Conservation (phyloP, 306 rosid species). For the Glycine soja region DNA sequence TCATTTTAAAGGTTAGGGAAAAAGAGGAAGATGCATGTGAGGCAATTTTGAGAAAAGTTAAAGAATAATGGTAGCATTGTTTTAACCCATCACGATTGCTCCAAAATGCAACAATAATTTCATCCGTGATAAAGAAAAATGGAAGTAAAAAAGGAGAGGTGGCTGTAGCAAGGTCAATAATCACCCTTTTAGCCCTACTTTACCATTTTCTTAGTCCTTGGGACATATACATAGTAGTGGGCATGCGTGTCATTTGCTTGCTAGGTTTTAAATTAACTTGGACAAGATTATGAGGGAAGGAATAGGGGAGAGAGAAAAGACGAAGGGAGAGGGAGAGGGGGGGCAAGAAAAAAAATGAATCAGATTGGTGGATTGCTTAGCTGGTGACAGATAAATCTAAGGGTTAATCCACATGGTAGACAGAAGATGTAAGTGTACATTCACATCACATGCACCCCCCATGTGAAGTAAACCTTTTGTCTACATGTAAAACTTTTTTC, state of each 20-base stretch:
- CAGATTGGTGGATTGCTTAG: constrained; percentile 76
- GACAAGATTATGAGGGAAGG: constrained; percentile 36
- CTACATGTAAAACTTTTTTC: constrained; percentile 61
- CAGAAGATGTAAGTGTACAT: constrained; percentile 76
- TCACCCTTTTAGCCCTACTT: constrained; percentile 30
- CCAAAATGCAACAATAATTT: constrained; percentile 42
- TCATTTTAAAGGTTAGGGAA: not conserved
- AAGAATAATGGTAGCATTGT: constrained; percentile 22
- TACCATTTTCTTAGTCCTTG: constrained; percentile 5
- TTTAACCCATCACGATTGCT: constrained; percentile 23
- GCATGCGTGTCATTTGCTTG: constrained; percentile 8
- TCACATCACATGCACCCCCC: constrained; percentile 87
- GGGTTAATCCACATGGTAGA: constrained; percentile 92
- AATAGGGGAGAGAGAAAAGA: too few species aligned
- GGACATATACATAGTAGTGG: constrained; percentile 3
- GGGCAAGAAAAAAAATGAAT: constrained; percentile 32
- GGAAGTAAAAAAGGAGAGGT: not conserved
- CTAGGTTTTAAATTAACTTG: constrained; percentile 17
- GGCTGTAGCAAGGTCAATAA: constrained; percentile 9
- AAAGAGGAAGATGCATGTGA: constrained; percentile 20
- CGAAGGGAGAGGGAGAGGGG: not conserved
- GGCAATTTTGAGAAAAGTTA: constrained; percentile 14
- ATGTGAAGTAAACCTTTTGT: constrained; percentile 86
- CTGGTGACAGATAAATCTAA: constrained; percentile 84
- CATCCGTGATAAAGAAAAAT: constrained; percentile 18